Conservation (phyloP, 2,329 filamentous ascomycete species). For the Talaromyces islandicus region DNA sequence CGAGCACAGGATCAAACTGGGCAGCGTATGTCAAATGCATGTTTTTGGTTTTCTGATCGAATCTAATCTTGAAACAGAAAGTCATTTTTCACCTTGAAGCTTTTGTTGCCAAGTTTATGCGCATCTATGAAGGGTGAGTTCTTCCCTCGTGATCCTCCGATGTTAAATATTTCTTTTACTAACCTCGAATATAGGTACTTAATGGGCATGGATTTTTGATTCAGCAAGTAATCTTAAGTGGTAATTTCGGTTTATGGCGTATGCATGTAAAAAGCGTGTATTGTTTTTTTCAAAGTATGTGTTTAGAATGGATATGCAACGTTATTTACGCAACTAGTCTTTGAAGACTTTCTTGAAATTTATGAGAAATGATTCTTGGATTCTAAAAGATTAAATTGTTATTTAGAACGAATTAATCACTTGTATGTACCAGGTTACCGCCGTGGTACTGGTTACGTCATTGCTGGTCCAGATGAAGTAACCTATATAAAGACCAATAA, state of each 20-base stretch:
- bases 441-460: conserved; percentile 7
- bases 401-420: too few species aligned
- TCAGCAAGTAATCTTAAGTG: not conserved
- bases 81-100: conserved; percentile 97
- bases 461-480: not conserved
- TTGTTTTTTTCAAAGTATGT: not conserved
- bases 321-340: not conserved
- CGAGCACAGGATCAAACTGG: conserved; percentile 87
- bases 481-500: not conserved
- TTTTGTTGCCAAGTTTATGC: conserved; percentile 98
- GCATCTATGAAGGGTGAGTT: conserved; percentile 79
- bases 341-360: not conserved
- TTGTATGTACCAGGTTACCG: not conserved
- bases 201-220: conserved; percentile 73
- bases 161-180: not conserved
- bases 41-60: conserved; percentile 4
- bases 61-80: conserved; percentile 49
- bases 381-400: not conserved
- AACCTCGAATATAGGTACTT: conserved; percentile 33
- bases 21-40: conserved; percentile 47
- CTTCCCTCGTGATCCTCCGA: conserved; percentile 8
- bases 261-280: not conserved
- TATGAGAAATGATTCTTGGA: not conserved
- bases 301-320: not conserved
- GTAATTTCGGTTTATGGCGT: not conserved